These are phyloP conservation scores for Aspergillus phoenicis DNA, from an alignment of 2,329 filamentous ascomycete species.

Conservation along the genomic window DNA sequence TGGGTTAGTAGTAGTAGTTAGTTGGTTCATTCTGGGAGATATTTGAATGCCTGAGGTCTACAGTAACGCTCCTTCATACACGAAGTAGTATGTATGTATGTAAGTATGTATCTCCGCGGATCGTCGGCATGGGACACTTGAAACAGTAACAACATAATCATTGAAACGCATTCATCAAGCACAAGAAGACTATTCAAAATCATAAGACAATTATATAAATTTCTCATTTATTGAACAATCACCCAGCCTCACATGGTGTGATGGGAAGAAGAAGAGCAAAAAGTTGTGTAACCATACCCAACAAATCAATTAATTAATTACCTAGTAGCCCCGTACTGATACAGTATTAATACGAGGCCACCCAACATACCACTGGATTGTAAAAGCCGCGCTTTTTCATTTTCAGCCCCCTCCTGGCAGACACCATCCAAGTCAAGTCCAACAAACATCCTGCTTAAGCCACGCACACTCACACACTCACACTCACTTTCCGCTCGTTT, in stretches of 20 bases:
- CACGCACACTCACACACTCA: slow-evolving; percentile 7
- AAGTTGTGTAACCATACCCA: neutral
- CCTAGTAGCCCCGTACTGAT: neutral
- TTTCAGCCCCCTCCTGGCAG: slow-evolving; percentile 8
- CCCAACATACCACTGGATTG: slow-evolving; percentile 1
- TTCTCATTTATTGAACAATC: neutral
- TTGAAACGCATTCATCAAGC: neutral
- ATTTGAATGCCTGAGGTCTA: too few species aligned
- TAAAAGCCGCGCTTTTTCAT: neutral
- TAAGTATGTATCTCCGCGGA: neutral
- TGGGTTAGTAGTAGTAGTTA: too few species aligned
- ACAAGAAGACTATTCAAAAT: too few species aligned
- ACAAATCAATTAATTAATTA: neutral
- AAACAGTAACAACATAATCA: neutral
- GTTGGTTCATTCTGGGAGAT: too few species aligned
- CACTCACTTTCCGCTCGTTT: slow-evolving; percentile 12
- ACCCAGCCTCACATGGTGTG: neutral
- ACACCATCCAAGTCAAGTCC: neutral
- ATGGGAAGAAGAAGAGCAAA: too few species aligned
- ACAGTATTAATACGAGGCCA: neutral
- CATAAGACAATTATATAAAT: neutral
- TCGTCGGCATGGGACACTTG: neutral
- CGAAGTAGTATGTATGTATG: too few species aligned
- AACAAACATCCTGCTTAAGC: slow-evolving; percentile 10
- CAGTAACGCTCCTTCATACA: too few species aligned